Evolutionary conservation across 2,329 filamentous ascomycete genomes (phyloP), one percentile per base, ranked within the genome.

Genomic region (Aspergillus pseudotamarii): DNA sequence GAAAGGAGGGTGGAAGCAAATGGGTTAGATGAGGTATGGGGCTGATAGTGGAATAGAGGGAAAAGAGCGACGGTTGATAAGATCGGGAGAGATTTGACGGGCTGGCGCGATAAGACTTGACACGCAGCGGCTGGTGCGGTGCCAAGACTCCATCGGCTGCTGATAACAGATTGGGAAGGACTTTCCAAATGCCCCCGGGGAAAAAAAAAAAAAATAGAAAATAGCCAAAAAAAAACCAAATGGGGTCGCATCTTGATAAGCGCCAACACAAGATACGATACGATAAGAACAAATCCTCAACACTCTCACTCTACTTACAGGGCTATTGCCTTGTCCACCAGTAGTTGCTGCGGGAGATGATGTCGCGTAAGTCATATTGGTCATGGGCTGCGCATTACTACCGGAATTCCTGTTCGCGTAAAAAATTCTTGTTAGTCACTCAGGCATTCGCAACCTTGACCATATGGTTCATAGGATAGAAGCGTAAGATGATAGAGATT

Each of bases 321-420:
- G 78, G 66, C 74, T 77, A 66, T 75, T 80, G 66, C 85, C 85
- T 74, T 88, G 86, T 59, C 88, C 88, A 68, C 86, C 88, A 65
- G 87, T 85, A 46, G 88, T 89, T 46, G 86, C 86, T 64, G 88
- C 87, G 55, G 88, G 87, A 53, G 88, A 88, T 68, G 87, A 86
- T 67, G 86, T 88, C 71, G 86, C 83, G 75, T 86, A 88, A 69
- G 82, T 86, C 82, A 88, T 85, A 76, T 78, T 85, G 72, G 82
- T 84, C 82, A 87, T 85, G 75, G 80, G 78, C 71, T 79, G 77
- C 59, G 73, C 81, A 82, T 83, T 81, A 74, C 75, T 76, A 68
- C 68, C 69, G 51, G 76, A 78, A 51, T 71, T 72, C 61, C 75
- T 76, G 65, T 50, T 63, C 61, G 60, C 57, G 66, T 64, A 66